Conservation (phyloP, 2,329 filamentous ascomycete species). For the Huntiella savannae region DNA sequence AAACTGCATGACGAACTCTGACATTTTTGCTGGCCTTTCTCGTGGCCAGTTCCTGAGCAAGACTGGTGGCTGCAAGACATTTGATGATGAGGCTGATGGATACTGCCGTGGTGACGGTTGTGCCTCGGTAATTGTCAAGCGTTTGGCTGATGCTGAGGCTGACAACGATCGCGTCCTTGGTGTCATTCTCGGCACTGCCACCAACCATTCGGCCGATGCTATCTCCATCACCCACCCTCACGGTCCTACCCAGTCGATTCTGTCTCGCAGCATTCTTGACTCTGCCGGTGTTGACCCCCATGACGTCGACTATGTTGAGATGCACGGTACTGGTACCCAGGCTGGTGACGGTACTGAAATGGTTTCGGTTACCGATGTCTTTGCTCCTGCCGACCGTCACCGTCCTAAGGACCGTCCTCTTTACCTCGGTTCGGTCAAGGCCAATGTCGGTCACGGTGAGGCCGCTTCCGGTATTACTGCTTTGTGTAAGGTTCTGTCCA, state of each 20-base stretch:
- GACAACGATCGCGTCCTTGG: conserved; percentile 65
- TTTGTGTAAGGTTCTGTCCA: conserved; percentile 45
- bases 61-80: conserved; percentile 60
- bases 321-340: conserved; percentile 79
- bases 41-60: conserved; percentile 63
- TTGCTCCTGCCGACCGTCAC: conserved; percentile 28
- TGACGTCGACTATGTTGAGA: conserved; percentile 68
- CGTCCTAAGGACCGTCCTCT: conserved; percentile 32
- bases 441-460: conserved; percentile 44
- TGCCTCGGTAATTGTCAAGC: conserved; percentile 58
- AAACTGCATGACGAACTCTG: conserved; percentile 62
- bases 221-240: conserved; percentile 74
- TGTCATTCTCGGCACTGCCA: conserved; percentile 54
- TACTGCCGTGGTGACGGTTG: conserved; percentile 67
- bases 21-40: conserved; percentile 58
- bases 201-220: conserved; percentile 66
- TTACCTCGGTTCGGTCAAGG: conserved; percentile 43
- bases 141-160: conserved; percentile 56
- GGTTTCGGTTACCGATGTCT: conserved; percentile 46
- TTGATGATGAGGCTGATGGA: conserved; percentile 62
- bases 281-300: conserved; percentile 56
- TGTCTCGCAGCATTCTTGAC: conserved; percentile 52
- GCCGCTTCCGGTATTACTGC: conserved; percentile 41
- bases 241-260: conserved; percentile 50
- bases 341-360: conserved; percentile 71